Base-by-base conservation (phyloP, 192 early-diverging fungal genomes). In the Backusella tarrabulga region DNA sequence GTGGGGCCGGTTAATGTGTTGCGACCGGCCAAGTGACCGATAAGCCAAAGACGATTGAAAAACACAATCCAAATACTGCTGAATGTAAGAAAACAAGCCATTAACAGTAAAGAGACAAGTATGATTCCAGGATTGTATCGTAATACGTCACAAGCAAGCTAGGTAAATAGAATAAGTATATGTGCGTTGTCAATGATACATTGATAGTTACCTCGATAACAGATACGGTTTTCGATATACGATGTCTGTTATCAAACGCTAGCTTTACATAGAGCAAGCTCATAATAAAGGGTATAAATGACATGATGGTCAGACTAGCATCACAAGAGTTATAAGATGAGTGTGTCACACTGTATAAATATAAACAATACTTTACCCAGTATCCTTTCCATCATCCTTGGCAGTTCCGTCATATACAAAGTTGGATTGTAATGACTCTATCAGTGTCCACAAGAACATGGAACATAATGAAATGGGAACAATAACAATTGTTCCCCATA, bases 71-170 rank as follows among this genome's bases (percentile, higher is more conserved):
- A 95, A 3, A 90, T 66, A 19, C 86, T 76, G 1, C 89, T 85
- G 81, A 94, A 95, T 0, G 82, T 23, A 44, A 89, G 77, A 80
- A 92, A 91, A n/a, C 80, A 81, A 6, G 76, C 56, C 77, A 92
- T 81, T 15, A 94, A 46, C 19, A 76, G 76, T 21, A 91, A 77
- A 3, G 91, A 92, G n/a, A 93, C 82, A 23, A 88, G 74, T 71
- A 93, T 85, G 77, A 94, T 86, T 68, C 86, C 83, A 1, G 92
- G 92, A 79, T 94, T 95, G 66, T 84, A 88, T 81, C 86, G 83
- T 8, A 95, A 72, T 19, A 95, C 89, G 70, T 92, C 92, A 76
- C 88, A 92, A 12, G 93, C 90, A 23, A 95, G 83, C 90, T 93
- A 82, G 38, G 26, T 23, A 50, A 32, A 12, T n/a, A 42, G 35